A percentile compares a stretch with the other conserved stretches of the same genome.
Evolutionary conservation across 495 filamentous ascomycete genomes (phyloP).

Genomic region (Penicillium psychrofluorescens): DNA sequence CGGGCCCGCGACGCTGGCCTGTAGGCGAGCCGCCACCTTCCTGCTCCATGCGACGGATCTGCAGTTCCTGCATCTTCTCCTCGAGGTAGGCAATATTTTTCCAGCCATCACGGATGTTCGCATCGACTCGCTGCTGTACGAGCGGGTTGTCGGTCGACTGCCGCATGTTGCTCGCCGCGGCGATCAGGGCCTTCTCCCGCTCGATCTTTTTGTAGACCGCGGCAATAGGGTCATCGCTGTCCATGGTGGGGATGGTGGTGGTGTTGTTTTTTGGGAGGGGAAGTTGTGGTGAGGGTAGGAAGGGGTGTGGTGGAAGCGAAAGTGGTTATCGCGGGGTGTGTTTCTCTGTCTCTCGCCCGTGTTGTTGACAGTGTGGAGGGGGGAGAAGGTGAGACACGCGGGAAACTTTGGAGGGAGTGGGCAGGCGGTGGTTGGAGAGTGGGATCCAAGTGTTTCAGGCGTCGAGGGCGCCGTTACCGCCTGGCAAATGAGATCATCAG

Average conservation of each 20-base stretch:
- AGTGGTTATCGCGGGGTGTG: no score
- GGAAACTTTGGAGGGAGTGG: no score
- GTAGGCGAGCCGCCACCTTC: constrained; percentile 38
- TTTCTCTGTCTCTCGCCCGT: constrained; percentile 24
- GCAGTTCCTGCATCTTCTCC: constrained; percentile 78
- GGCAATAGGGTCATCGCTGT: constrained; percentile 68
- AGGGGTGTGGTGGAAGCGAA: constrained; percentile 15
- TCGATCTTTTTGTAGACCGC: constrained; percentile 97
- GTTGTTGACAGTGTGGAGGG: constrained; percentile 31
- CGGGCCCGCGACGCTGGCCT: constrained; percentile 24
- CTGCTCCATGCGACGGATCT: constrained; percentile 66
- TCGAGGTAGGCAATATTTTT: constrained; percentile 93
- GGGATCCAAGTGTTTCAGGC: no score
- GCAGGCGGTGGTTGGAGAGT: no score
- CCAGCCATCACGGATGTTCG: constrained; percentile 85
- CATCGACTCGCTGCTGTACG: constrained; percentile 81
- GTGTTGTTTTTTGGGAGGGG: constrained; percentile 1
- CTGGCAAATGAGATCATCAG: no score
- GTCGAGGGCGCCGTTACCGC: not conserved
- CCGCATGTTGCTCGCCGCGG: constrained; percentile 88
- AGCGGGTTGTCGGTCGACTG: constrained; percentile 87
- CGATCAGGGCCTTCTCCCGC: constrained; percentile 91
- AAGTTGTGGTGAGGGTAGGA: constrained; percentile 1
- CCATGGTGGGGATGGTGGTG: constrained; percentile 41
- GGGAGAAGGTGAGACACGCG: constrained; percentile 1